Evolutionary conservation across 805 yeast genomes (phyloP).

Genomic region (Starmerella riodocensis): DNA sequence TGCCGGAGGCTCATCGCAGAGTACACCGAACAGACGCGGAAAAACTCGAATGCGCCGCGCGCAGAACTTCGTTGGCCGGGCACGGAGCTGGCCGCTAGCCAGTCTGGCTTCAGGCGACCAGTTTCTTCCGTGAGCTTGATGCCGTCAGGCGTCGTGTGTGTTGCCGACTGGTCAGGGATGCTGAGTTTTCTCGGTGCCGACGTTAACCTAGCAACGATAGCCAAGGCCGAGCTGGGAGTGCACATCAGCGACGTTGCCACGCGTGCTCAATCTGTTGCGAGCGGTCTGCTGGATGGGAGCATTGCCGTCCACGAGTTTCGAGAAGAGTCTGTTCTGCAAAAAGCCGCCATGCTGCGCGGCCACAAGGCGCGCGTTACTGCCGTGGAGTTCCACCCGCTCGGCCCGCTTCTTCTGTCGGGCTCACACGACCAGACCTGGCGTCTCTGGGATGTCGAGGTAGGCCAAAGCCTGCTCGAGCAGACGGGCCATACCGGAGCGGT

Average conservation of each 20-base stretch:
- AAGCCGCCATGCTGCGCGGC: neutral
- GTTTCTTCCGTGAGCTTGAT: conserved; percentile 45
- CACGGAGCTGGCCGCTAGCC: conserved; percentile 40
- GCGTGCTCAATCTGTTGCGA: neutral
- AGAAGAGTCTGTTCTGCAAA: neutral
- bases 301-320: neutral
- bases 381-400: conserved; percentile 53
- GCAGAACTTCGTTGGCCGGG: too few species aligned
- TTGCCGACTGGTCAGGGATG: conserved; percentile 79
- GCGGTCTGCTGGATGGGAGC: conserved; percentile 3
- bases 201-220: neutral
- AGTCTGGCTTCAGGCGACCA: conserved; percentile 56
- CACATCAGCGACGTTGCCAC: conserved; percentile 30
- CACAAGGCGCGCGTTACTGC: conserved; percentile 31
- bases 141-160: conserved; percentile 34
- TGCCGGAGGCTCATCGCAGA: neutral
- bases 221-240: conserved; percentile 21
- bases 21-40: neutral
- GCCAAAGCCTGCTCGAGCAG: conserved; percentile 46
- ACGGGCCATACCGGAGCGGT: conserved; percentile 80
- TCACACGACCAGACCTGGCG: conserved; percentile 84
- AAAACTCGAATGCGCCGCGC: too few species aligned
- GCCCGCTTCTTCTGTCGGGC: conserved; percentile 46
- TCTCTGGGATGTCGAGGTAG: conserved; percentile 57
- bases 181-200: conserved; percentile 31